A percentile compares a stretch with the other conserved stretches of the same genome.
These are phyloP conservation scores for Tylopilus sp. DNA, from an alignment of 1,284 basidiomycete genomes.

Conservation along the genomic window DNA sequence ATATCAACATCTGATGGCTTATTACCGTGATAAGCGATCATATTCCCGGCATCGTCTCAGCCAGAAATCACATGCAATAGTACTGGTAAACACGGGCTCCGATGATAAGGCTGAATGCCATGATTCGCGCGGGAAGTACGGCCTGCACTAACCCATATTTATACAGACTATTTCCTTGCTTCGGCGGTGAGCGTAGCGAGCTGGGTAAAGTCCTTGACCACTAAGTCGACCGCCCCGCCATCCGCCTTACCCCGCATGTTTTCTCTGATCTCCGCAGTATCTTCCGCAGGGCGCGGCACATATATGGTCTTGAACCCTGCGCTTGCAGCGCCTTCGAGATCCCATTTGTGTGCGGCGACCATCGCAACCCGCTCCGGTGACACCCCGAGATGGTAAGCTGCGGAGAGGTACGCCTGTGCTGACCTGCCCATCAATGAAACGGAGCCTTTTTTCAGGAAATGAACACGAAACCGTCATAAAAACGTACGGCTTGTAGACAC, in stretches of 20 bases:
- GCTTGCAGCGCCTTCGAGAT: constrained; percentile 63
- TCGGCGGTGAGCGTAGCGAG: constrained; percentile 44
- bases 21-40: no score
- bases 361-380: constrained; percentile 64
- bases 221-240: constrained; percentile 62
- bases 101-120: background rate
- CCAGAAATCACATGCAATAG: no score
- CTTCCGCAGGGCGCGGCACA: constrained; percentile 61
- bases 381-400: constrained; percentile 62
- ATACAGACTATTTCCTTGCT: constrained; percentile 19
- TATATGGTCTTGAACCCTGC: constrained; percentile 70
- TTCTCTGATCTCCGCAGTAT: constrained; percentile 36
- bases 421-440: constrained; percentile 49
- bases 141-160: background rate
- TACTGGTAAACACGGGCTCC: background rate
- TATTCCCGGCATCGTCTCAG: no score
- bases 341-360: constrained; percentile 72
- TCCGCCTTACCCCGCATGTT: constrained; percentile 53
- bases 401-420: constrained; percentile 62
- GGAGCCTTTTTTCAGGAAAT: background rate
- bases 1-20: background rate
- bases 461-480: background rate
- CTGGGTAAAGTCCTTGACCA: constrained; percentile 56
- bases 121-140: no score
- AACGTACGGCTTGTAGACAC: constrained; percentile 72